phyloP scores from a whole-genome alignment of 2,329 filamentous ascomycete genomes.

The Fonsecaea monophora region DNA sequence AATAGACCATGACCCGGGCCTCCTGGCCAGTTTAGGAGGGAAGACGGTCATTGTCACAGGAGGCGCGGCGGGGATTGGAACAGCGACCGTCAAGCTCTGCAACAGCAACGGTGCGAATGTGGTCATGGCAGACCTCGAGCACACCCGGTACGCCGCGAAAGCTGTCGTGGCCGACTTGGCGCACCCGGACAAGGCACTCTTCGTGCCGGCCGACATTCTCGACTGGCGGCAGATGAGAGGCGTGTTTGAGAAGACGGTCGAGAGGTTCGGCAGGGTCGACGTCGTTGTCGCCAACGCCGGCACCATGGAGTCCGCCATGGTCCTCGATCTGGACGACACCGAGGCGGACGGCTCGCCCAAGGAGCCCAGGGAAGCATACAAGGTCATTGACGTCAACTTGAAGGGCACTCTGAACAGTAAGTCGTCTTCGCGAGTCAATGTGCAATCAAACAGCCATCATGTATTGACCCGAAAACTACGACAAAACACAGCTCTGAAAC shows the following conservation, averaged over 20 bases:
- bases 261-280: slow-evolving; percentile 18
- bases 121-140: slow-evolving; percentile 17
- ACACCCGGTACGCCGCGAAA: neutral
- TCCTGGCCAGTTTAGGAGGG: too few relatives aligned
- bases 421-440: neutral
- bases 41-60: slow-evolving; percentile 33
- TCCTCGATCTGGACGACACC: slow-evolving; percentile 9
- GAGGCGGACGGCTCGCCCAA: slow-evolving; percentile 10
- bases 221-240: slow-evolving; percentile 12
- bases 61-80: slow-evolving; percentile 47
- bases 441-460: too few relatives aligned
- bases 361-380: slow-evolving; percentile 5
- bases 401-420: slow-evolving; percentile 56
- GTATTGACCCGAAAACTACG: too few relatives aligned
- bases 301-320: slow-evolving; percentile 11
- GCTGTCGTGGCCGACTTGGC: neutral
- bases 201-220: slow-evolving; percentile 16
- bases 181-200: neutral
- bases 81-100: slow-evolving; percentile 48
- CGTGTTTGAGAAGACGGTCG: slow-evolving; percentile 13
- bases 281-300: slow-evolving; percentile 25
- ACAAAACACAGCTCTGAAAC: neutral
- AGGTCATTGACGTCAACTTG: slow-evolving; percentile 52
- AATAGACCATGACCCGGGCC: too few relatives aligned
- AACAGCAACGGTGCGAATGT: slow-evolving; percentile 26